Base-by-base conservation (phyloP, 2,329 filamentous ascomycete species). In the Penicillium griseofulvum region DNA sequence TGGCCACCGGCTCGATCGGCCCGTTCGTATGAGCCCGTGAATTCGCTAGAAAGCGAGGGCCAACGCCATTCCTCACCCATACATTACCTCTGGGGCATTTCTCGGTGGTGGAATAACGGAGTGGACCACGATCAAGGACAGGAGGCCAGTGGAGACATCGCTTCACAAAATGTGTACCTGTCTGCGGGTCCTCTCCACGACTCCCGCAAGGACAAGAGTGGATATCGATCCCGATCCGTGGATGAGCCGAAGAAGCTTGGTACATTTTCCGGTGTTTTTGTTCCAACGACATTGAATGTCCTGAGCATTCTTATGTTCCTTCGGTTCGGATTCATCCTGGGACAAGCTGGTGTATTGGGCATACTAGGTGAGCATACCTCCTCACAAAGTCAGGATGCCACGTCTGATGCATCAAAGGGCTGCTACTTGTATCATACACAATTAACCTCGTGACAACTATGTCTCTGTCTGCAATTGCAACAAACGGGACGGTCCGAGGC, bases 291-390 rank as follows among this genome's bases (percentile, higher is more conserved):
- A 58, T 79, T 95, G 62, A 96, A 94, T 72, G 91, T 96, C 39
- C 77, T 95, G 62, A 93, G 89, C 65, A 95, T 96, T 73, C 82
- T 96, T 58, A 95, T 96, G 90, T 96, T 96, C 75, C 79, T 96
- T 65, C 85, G 91, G 22, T 96, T 96, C 71, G 90, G 91, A 22
- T 86, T 91, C 65, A 89, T 96, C 54, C 79, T 95, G 22, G 91
- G 90, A 9, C 88, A 93, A 68, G 83, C 88, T 59, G 91, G 91
- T 22, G 78, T 95, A 42, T 61, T 93, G 41, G 91, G 90, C 47
- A 94, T 91, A 72, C 78, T 95, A 69, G 88, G 89, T 89, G 77
- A 71, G 79, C 66, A 42, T 7, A 33, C 53, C 31, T 24, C 48
- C 39, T 26, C 45, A 11, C 16, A 41, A 34, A 51, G 41, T 8